Evolutionary conservation across 2,329 filamentous ascomycete species (phyloP), one percentile per base, ranked within the genome.

Genomic region (Hypoxylon sp.): DNA sequence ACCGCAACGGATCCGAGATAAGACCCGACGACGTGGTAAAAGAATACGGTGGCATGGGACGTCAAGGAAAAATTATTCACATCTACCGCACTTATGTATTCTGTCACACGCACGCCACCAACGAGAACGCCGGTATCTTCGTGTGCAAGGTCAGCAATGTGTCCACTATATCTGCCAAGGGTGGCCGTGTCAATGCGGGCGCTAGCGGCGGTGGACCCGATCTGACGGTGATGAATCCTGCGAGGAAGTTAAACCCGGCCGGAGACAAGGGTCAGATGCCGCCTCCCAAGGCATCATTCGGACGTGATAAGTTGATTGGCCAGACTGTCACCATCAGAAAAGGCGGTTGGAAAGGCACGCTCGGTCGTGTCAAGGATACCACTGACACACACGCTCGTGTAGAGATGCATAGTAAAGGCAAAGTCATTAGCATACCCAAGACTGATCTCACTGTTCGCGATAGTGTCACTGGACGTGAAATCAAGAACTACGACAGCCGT

Each of bases 301-400:
- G 88, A 15, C 84, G 91, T 27, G 94, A 99, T 70, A 84, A 86
- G 46, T 80, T 94, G 19, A 86, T 97, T 57, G 92, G 92, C 31
- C 93, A 96, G 75, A 97, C 91, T 0, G 91, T 97, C 32, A 90
- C 88, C 41, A 89, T 97, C 66, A 84, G 87, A 49, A 91, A 88
- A 67, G 94, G 94, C 19, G 86, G 88, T 15, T 91, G 93, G 77
- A 99, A 99, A 74, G 93, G 93, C 48, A 79, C 97, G 31, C 78
- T 97, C 30, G 94, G 94, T 63, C 96, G 97, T 60, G 92, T 99
- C 63, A 97, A 96, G 69, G 93, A 97, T 68, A 89, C 93, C 1
- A 96, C 90, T 5, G 92, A 95, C 63, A 83, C 83, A 3, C 84
- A 89, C 65, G 93, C 91, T 20, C 88, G 92, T 57, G 89, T 99